Evolutionary conservation across 1,284 basidiomycete genomes (phyloP), one percentile per base, ranked within the genome.

Genomic region (Rhodotorula sp.): DNA sequence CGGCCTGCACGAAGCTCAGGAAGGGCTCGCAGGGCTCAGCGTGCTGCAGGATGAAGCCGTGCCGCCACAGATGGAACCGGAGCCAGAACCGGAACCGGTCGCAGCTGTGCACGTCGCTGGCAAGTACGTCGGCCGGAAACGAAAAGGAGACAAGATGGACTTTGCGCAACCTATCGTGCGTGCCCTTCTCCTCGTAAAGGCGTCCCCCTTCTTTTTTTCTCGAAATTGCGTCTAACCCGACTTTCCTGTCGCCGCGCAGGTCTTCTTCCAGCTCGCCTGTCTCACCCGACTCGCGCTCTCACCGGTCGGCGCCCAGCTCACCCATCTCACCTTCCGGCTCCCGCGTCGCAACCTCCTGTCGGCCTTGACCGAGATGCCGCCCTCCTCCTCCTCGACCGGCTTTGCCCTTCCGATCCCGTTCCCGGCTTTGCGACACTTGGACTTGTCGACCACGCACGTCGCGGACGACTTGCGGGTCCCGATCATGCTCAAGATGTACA

Each of bases 241-340:
- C 39, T 39, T 39, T 16, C 31, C 23, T 34, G 34, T 34, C 34
- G 5, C 34, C 34, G 34, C 34, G 34, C 34, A 75, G 70, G 76
- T 79, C 56, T 79, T 79, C 65, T 75, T 75, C 64, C 73, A 74
- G 31, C 72, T 78, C 15, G 71, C 65, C 29, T 79, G 77, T 63
- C 61, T 79, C 31, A 70, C 71, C 0, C 66, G 58, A 12, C 65
- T 79, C 43, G 68, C 75, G 5, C 58, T 62, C 3, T 76, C 78
- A 0, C 71, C 74, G 3, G 43, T 76, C 47, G 76, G 73, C 26
- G 26, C 60, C 3, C 66, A 74, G 18, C 65, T 79, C 58, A 65
- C 69, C 8, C 60, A 65, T 46, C 66, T 79, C 18, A 62, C 66
- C 23, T 69, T 79, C 31, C 74, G 78, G 21, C 67, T 79, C 31